Evolutionary conservation across 148 eudicot species (phyloP).

Genomic region (Vaccinium myrtillus): DNA sequence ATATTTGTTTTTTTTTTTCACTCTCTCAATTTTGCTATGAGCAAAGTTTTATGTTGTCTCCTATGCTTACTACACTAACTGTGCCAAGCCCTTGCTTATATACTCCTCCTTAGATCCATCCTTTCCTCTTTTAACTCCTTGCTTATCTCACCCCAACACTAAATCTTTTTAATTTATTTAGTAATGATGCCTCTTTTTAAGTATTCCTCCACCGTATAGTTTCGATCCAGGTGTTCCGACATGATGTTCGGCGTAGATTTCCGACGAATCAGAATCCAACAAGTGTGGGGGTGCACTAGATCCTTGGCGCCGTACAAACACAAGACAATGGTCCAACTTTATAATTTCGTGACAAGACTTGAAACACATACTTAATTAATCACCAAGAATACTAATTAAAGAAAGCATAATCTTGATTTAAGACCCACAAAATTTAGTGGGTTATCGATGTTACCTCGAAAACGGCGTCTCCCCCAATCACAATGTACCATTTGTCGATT

Average conservation of each 20-base stretch:
- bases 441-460: conserved; percentile 36
- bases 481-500: conserved; percentile 33
- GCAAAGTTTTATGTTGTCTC: conserved; percentile 27
- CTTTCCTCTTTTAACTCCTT: conserved; percentile 22
- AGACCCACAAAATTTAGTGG: conserved; percentile 20
- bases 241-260: background rate
- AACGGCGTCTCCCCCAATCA: conserved; percentile 36
- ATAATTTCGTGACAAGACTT: background rate
- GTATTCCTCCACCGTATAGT: background rate
- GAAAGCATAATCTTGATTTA: background rate
- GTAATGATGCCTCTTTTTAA: background rate
- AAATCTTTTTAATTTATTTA: conserved; percentile 2
- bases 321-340: background rate
- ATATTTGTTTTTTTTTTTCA: background rate
- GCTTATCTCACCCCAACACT: conserved; percentile 30
- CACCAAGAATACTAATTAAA: background rate
- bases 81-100: conserved; percentile 22
- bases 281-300: conserved; percentile 23
- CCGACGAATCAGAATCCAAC: conserved; percentile 27
- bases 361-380: background rate
- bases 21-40: background rate
- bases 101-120: conserved; percentile 23
- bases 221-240: conserved; percentile 18
- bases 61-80: conserved; percentile 28
- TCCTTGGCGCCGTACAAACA: background rate